Evolutionary conservation across 768 basidiomycete genomes (phyloP).

Genomic region (Hydnomerulius pinastri): DNA sequence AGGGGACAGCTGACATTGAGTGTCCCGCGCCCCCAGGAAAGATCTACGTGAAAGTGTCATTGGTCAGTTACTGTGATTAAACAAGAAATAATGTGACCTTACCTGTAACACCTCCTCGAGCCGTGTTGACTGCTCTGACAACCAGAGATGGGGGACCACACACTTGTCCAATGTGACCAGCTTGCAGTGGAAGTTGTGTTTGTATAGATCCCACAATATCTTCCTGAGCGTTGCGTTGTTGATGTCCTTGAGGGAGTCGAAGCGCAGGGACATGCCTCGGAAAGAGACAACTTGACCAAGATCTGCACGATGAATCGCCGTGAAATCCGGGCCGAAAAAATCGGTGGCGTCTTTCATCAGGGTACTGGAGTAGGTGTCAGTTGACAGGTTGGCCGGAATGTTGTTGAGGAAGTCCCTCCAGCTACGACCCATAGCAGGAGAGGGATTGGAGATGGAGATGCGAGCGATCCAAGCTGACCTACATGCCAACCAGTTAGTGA

Average conservation of each 20-base stretch:
- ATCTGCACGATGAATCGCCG: not conserved
- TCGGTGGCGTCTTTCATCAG: not conserved
- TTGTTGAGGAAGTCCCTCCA: not conserved
- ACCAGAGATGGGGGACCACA: not conserved
- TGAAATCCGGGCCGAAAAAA: not conserved
- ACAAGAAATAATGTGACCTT: not conserved
- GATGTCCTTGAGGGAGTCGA: not conserved
- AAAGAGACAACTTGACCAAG: not conserved
- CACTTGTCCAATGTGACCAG: constrained; percentile 13
- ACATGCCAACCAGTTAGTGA: not conserved
- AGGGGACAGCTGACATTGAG: not conserved
- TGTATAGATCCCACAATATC: constrained; percentile 19
- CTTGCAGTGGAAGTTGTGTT: constrained; percentile 20
- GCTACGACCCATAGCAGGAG: not conserved
- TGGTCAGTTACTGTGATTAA: not conserved
- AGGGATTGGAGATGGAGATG: not conserved
- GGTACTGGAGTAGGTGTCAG: not conserved
- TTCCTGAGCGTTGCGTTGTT: not conserved
- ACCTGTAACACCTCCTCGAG: not conserved
- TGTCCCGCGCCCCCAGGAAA: not conserved
- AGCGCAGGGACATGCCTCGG: not conserved
- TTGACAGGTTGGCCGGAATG: not conserved
- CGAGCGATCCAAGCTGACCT: not conserved
- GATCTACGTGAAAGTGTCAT: not conserved
- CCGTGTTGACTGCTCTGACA: not conserved